Evolutionary conservation across 805 yeast genomes (phyloP).

Genomic region (Schizosaccharomyces japonicus): DNA sequence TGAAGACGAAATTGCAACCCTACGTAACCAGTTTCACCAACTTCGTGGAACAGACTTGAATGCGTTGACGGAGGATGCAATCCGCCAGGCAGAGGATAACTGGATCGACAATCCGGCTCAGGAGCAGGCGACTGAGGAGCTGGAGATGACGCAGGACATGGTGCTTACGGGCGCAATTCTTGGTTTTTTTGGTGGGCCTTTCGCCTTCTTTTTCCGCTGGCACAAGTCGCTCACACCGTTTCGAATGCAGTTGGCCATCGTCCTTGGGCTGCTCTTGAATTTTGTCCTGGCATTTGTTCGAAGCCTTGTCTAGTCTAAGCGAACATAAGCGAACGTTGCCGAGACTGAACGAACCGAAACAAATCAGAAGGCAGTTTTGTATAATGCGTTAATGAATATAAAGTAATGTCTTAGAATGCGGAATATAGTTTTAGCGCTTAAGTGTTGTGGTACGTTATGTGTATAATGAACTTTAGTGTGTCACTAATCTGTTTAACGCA

Average conservation of each 20-base stretch:
- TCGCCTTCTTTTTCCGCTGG: not conserved
- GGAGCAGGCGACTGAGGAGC: slow-evolving; percentile 10
- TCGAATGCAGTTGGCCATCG: not conserved
- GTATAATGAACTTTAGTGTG: too few species aligned
- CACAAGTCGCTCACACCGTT: not conserved
- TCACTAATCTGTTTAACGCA: too few species aligned
- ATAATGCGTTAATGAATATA: too few species aligned
- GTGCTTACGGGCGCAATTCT: slow-evolving; percentile 42
- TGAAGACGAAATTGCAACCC: slow-evolving; percentile 45
- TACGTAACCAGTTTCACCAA: slow-evolving; percentile 50
- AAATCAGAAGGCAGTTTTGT: too few species aligned
- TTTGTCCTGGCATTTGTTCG: too few species aligned
- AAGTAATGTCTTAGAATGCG: too few species aligned
- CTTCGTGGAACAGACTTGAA: slow-evolving; percentile 35
- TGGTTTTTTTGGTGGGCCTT: slow-evolving; percentile 29
- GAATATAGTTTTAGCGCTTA: too few species aligned
- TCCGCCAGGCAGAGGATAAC: slow-evolving; percentile 16
- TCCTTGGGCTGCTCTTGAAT: not conserved
- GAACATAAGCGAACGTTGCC: too few species aligned
- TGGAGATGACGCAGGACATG: slow-evolving; percentile 31
- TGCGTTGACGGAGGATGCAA: slow-evolving; percentile 20
- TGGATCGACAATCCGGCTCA: slow-evolving; percentile 16
- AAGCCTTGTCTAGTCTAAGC: too few species aligned
- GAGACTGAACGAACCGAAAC: too few species aligned
- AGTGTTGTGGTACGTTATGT: too few species aligned